phyloP scores from a whole-genome alignment of 306 rosid species.

The Cicer chorassanicum region DNA sequence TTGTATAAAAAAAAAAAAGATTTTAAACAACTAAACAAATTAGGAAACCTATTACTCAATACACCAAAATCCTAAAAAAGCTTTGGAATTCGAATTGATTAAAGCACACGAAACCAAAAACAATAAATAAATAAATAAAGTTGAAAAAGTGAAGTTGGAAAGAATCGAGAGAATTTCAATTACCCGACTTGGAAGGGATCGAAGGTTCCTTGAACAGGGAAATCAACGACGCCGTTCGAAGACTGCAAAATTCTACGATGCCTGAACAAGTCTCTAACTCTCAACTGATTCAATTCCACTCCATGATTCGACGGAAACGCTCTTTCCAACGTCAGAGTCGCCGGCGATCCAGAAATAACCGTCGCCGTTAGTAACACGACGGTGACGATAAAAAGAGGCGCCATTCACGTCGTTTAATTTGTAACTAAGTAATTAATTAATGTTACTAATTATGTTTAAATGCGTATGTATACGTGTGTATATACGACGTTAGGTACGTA shows the following conservation, averaged over 20 bases:
- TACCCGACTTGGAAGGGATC: slow-evolving; percentile 93
- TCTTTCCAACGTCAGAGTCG: slow-evolving; percentile 68
- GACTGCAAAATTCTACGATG: slow-evolving; percentile 85
- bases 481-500: not conserved
- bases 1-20: not conserved
- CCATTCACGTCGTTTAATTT: slow-evolving; percentile 48
- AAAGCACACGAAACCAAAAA: slow-evolving; percentile 10
- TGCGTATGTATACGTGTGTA: not conserved
- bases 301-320: slow-evolving; percentile 77
- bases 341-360: slow-evolving; percentile 57
- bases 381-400: slow-evolving; percentile 41
- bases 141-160: slow-evolving; percentile 4
- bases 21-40: not conserved
- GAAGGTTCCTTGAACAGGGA: slow-evolving; percentile 71
- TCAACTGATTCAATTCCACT: slow-evolving; percentile 71
- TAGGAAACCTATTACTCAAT: slow-evolving; percentile 32
- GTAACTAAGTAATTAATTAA: not conserved
- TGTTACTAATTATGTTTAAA: slow-evolving; percentile 12
- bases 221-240: slow-evolving; percentile 69
- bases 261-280: slow-evolving; percentile 68
- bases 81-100: slow-evolving; percentile 34
- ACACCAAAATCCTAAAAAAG: slow-evolving; percentile 35
- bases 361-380: slow-evolving; percentile 42
- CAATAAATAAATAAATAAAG: no score
- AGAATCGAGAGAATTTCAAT: slow-evolving; percentile 33